Conservation (phyloP, 164 flowering plant genomes). For the Houttuynia cordata region DNA sequence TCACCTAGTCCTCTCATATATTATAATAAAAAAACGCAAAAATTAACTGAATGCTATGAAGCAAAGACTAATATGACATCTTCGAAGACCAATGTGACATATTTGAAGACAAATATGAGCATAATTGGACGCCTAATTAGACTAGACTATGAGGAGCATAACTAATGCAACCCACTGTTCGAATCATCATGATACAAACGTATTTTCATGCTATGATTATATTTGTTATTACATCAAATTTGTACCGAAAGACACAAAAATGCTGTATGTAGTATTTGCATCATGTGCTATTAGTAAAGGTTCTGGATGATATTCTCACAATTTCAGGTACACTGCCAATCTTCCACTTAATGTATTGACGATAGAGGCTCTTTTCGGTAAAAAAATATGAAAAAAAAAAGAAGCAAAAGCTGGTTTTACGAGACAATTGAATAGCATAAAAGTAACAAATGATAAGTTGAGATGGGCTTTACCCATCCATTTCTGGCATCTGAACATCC, state of each 20-base stretch:
- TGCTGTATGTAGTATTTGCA: background rate
- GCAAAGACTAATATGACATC: too few species aligned
- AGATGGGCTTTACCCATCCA: slow-evolving; percentile 61
- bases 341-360: background rate
- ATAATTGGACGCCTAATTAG: too few species aligned
- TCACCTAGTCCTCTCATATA: background rate
- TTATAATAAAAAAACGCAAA: background rate
- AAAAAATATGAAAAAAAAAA: background rate
- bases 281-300: background rate
- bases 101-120: too few species aligned
- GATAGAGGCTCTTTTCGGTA: too few species aligned
- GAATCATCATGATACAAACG: too few species aligned
- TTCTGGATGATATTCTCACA: background rate
- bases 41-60: background rate
- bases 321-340: background rate
- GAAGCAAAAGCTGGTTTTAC: background rate
- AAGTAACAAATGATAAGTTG: background rate
- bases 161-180: too few species aligned
- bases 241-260: background rate
- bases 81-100: too few species aligned
- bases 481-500: slow-evolving; percentile 98
- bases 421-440: background rate
- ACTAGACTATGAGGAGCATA: too few species aligned
- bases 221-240: too few species aligned
- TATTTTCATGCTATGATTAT: too few species aligned